Conservation (phyloP, 306 rosid species). For the Cicer arietinum region DNA sequence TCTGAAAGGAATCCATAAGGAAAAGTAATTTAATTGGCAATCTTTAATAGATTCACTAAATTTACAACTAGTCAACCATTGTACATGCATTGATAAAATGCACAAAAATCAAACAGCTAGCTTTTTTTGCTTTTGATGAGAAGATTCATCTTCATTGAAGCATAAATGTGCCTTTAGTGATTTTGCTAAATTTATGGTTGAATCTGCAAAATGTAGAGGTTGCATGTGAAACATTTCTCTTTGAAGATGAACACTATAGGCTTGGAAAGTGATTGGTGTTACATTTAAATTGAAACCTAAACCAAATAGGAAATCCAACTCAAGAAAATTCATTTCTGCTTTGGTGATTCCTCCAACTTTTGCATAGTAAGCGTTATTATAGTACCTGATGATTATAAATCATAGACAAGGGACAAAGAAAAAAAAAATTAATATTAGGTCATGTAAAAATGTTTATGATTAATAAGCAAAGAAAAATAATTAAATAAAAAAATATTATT, state of each 20-base stretch:
- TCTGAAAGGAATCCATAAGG: conserved; percentile 33
- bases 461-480: neutral
- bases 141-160: conserved; percentile 81
- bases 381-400: conserved; percentile 61
- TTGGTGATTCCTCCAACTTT: conserved; percentile 96
- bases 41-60: conserved; percentile 45
- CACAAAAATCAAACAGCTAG: conserved; percentile 67
- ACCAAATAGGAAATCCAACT: conserved; percentile 88
- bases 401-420: neutral
- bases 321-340: conserved; percentile 87
- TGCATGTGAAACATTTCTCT: conserved; percentile 74
- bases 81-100: conserved; percentile 46
- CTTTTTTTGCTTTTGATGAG: conserved; percentile 72
- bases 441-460: conserved; percentile 1
- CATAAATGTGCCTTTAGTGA: conserved; percentile 64
- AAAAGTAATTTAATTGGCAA: conserved; percentile 43
- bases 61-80: conserved; percentile 47
- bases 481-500: neutral
- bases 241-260: conserved; percentile 72
- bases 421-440: neutral
- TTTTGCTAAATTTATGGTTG: conserved; percentile 58
- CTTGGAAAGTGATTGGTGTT: conserved; percentile 72
- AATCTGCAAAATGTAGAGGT: conserved; percentile 61
- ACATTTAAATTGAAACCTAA: conserved; percentile 84
- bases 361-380: conserved; percentile 95